Evolutionary conservation across 257 asterid genomes (phyloP), one percentile per base, ranked within the genome.

Genomic region (Rehmannia glutinosa): DNA sequence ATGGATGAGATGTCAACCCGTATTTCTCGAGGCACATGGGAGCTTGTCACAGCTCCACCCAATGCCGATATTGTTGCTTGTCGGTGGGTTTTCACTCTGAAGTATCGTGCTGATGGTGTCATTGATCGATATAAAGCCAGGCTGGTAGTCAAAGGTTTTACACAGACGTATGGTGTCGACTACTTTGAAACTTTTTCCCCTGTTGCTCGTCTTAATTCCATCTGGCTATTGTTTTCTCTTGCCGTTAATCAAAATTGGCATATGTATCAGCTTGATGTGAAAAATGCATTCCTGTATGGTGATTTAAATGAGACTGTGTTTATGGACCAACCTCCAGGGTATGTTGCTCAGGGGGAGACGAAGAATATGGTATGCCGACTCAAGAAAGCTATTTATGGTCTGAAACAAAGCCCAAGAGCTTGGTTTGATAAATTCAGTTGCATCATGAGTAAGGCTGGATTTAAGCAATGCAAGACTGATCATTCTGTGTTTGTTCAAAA

Each of bases 261-360:
- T 6, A 49, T 49, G 5, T 11, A 64, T 30, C 53, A 71, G 12
- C 16, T 53, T 6, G 71, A 30, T 50, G 64, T 51, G 17, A 58
- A 69, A 27, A 58, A 46, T 69, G 25, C 52, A 10, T 69, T 59
- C 9, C n/a, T 58, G 4, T 30, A 59, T 33, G 43, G 32, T 2
- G 13, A 69, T 28, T 13, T 58, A 3, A 8, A n/a, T 12, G 49
- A 17, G 9, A 43, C 21, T 9, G 54, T 58, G 1, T 39, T 5
- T 9, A 35, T 66, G 47, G 57, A 71, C 30, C 67, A 72, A 43
- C 54, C 24, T 1, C 53, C 11, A n/a, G n/a, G n/a, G n/a, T n/a
- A n/a, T n/a, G n/a, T n/a, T n/a, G n/a, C n/a, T n/a, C n/a, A n/a
- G n/a, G n/a, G n/a, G n/a, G n/a, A n/a, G n/a, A n/a, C n/a, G n/a